A percentile compares a stretch with the other conserved stretches of the same genome.
Conservation (phyloP, 768 basidiomycete species). For the Pulveroboletus sp. region DNA sequence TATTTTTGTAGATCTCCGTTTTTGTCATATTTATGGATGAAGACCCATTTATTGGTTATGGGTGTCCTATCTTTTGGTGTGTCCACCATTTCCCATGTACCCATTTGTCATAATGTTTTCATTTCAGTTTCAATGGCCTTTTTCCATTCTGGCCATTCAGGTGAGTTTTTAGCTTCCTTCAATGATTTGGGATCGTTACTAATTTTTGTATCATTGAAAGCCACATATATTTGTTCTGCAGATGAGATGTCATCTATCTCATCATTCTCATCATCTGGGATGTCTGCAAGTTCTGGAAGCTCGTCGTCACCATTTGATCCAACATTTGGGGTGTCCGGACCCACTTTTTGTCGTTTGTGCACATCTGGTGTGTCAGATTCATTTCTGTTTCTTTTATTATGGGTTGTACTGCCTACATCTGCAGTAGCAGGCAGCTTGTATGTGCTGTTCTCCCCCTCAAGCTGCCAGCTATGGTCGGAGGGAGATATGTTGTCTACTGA, state of each 20-base stretch:
- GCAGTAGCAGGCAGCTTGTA: background rate
- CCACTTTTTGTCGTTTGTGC: background rate
- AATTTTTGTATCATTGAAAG: too few species aligned
- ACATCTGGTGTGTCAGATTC: background rate
- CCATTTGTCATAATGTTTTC: constrained; percentile 19
- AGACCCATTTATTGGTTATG: constrained; percentile 1
- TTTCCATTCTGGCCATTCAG: constrained; percentile 1
- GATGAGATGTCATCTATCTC: too few species aligned
- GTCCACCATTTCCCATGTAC: background rate
- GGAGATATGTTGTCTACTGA: background rate
- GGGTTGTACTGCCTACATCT: too few species aligned
- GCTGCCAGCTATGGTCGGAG: background rate
- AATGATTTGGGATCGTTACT: too few species aligned
- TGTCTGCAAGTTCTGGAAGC: background rate
- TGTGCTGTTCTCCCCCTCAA: background rate
- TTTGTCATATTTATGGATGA: background rate
- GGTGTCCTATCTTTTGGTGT: background rate
- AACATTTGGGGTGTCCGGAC: background rate
- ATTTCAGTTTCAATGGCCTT: background rate
- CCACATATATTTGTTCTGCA: too few species aligned
- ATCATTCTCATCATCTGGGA: background rate
- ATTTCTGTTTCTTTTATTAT: background rate
- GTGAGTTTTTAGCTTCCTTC: too few species aligned
- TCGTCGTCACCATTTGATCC: background rate
- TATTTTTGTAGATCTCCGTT: constrained; percentile 9